Evolutionary conservation across 345 rosid genomes (phyloP).

Genomic region (Pugionium cornutum): DNA sequence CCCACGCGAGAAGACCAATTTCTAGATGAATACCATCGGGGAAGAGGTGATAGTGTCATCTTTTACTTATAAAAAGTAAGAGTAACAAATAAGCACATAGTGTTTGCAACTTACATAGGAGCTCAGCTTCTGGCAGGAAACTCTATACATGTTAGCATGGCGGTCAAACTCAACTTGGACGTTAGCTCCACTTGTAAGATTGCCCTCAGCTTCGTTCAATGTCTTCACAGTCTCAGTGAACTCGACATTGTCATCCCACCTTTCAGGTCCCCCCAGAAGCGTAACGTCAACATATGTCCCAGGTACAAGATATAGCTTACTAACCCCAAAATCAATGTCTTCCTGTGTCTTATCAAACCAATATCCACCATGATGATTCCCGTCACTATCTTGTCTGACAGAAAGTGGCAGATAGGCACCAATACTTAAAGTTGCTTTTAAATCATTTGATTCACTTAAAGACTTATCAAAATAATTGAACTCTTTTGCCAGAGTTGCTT

Average conservation of each 20-base stretch:
- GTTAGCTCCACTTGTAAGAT: slow-evolving; percentile 43
- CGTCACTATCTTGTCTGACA: slow-evolving; percentile 69
- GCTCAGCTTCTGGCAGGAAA: slow-evolving; percentile 65
- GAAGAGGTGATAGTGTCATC: slow-evolving; percentile 34
- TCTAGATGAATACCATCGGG: slow-evolving; percentile 50
- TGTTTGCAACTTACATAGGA: slow-evolving; percentile 59
- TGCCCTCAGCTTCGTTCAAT: slow-evolving; percentile 44
- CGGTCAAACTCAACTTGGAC: slow-evolving; percentile 48
- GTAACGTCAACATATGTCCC: slow-evolving; percentile 72
- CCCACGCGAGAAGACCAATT: slow-evolving; percentile 73
- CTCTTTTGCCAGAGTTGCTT: slow-evolving; percentile 74
- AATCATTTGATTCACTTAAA: slow-evolving; percentile 50
- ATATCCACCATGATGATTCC: slow-evolving; percentile 85
- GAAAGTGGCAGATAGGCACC: slow-evolving; percentile 78
- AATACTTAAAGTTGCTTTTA: slow-evolving; percentile 70
- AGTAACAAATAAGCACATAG: slow-evolving; percentile 12
- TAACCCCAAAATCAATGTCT: slow-evolving; percentile 49
- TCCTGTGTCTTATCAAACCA: slow-evolving; percentile 56
- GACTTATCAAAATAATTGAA: slow-evolving; percentile 54
- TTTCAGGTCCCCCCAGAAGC: slow-evolving; percentile 88
- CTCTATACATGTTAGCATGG: slow-evolving; percentile 52
- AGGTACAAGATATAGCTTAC: slow-evolving; percentile 75
- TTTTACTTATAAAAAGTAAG: slow-evolving; percentile 15
- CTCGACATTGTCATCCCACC: slow-evolving; percentile 63
- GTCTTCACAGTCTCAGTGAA: slow-evolving; percentile 60